A percentile compares a stretch with the other conserved stretches of the same genome.
Evolutionary conservation across 139 green algal species (phyloP).

Genomic region (Coccomyxa sp.): DNA sequence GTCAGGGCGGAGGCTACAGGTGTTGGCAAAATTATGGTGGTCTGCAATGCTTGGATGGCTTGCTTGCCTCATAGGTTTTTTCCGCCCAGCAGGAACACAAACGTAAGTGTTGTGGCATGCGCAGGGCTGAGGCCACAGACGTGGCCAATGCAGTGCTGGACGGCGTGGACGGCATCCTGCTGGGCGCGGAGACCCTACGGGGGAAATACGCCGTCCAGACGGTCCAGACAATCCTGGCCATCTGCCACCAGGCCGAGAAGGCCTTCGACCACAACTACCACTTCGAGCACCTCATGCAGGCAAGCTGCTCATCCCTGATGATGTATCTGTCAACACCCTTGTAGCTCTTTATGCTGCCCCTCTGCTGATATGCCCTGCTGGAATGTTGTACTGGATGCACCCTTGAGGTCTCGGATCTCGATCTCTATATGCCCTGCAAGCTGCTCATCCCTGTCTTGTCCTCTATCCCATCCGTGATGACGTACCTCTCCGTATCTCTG

Average conservation of each 20-base stretch:
- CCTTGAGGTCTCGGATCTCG: no score
- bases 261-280: conserved; percentile 61
- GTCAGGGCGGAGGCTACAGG: conserved; percentile 78
- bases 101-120: no score
- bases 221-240: conserved; percentile 65
- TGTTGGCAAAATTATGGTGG: conserved; percentile 80
- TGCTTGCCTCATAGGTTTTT: not conserved
- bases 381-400: no score
- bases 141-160: conserved; percentile 89
- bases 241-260: conserved; percentile 55
- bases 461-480: no score
- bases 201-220: conserved; percentile 70
- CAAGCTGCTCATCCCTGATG: conserved; percentile 15
- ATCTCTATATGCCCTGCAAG: no score
- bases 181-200: conserved; percentile 79
- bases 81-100: no score
- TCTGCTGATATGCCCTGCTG: no score
- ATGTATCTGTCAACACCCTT: no score
- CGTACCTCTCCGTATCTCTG: no score
- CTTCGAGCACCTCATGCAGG: conserved; percentile 59
- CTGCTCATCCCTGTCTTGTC: no score
- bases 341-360: no score
- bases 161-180: conserved; percentile 84
- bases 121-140: conserved; percentile 83
- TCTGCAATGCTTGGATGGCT: conserved; percentile 43